These are phyloP conservation scores for Cutaneotrichosporon dermatis DNA, from an alignment of 1,284 basidiomycete species.

Conservation along the genomic window DNA sequence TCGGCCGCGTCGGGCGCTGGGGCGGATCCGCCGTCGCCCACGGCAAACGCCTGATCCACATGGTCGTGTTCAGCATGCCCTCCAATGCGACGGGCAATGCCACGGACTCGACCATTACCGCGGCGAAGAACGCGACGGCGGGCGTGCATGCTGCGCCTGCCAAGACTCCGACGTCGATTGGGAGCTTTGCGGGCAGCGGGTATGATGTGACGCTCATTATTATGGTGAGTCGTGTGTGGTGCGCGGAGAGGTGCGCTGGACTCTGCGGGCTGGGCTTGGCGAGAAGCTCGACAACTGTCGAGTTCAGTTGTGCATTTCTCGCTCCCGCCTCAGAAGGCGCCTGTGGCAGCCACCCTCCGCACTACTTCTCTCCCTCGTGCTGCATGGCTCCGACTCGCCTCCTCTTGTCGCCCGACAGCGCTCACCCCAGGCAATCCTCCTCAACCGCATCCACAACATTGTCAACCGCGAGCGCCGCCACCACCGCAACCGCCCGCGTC, in stretches of 20 bases:
- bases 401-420: neutral
- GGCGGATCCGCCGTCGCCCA: conserved; percentile 21
- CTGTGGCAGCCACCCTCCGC: neutral
- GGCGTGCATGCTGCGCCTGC: no score
- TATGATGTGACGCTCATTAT: conserved; percentile 43
- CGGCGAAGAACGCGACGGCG: neutral
- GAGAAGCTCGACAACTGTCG: no score
- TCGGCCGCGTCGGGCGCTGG: conserved; percentile 44
- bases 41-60: conserved; percentile 34
- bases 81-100: conserved; percentile 15
- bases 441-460: conserved; percentile 47
- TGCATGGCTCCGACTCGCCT: neutral
- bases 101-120: conserved; percentile 44
- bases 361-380: neutral
- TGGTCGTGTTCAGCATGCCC: conserved; percentile 39
- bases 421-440: conserved; percentile 35
- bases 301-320: no score
- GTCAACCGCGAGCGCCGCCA: conserved; percentile 36
- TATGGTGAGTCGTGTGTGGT: conserved; percentile 29
- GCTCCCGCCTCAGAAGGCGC: neutral
- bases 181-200: conserved; percentile 34
- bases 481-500: conserved; percentile 29
- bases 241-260: neutral
- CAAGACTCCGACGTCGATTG: neutral
- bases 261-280: no score